Base-by-base conservation (phyloP, 2,329 filamentous ascomycete species). In the Pyricularia pennisetigena region DNA sequence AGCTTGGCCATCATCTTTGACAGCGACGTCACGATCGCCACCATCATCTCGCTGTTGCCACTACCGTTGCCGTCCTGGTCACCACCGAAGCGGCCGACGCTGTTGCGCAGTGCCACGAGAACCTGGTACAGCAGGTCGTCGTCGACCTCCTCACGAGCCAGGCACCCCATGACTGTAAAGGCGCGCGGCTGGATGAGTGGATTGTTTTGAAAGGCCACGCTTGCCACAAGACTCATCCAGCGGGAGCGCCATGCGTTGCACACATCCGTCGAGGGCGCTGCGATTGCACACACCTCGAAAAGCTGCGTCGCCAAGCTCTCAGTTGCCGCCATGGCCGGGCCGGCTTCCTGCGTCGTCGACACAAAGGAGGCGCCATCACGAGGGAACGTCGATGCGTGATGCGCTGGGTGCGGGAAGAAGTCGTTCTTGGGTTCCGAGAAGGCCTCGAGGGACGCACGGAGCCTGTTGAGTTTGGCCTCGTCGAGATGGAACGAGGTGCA, bases 181-280 rank as follows among this genome's bases (percentile, higher is more conserved):
- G 88, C 88, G 24, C 87, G 81, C 6, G 88, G 88, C 71, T 91
- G 88, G 68, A 91, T 88, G 2, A 88, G 88, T 9, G 88, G 88
- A 73, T 91, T 91, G 74, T 88, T 90, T 74, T 91, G 88, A 74
- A 91, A 91, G 0, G 88, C 88, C 10, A 88, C 91, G 74, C 88
- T 91, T 20, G 88, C 88, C 57, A 91, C 88, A 26, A 91, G 79
- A 72, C 88, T 90, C 88, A 91, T 90, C 88, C 88, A 91, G 24
- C 88, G 83, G 24, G 88, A 88, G 29, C 88, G 84, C 88, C 88
- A 91, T 20, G 86, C 83, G 72, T 91, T 91, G 26, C 87, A 85
- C 73, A 88, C 80, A 71, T 90, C 87, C 9, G 86, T 78, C 0
- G 87, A 87, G 12, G 88, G 86, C 14, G 88, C 88, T 3, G 88